Conservation (phyloP, 768 basidiomycete species). For the Austroboletus eburneus region DNA sequence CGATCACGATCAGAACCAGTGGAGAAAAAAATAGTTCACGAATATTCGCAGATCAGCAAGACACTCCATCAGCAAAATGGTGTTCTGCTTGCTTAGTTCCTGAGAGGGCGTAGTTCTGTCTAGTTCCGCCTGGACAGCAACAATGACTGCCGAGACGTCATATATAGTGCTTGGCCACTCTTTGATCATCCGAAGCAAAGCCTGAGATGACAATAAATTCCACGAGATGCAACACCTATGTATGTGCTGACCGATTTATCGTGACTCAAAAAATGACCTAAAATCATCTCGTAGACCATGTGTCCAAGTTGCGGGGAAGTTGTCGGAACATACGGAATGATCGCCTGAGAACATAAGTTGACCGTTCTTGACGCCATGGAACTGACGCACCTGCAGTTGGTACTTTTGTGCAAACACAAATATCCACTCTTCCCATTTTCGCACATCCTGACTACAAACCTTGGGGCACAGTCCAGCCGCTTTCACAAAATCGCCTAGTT, state of each 20-base stretch:
- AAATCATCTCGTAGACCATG: conserved; percentile 92
- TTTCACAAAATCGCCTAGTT: conserved; percentile 58
- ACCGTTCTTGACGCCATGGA: background rate
- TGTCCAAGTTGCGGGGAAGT: conserved; percentile 74
- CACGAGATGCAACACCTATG: background rate
- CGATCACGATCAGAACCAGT: conserved; percentile 1
- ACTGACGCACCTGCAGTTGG: conserved; percentile 62
- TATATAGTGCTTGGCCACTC: conserved; percentile 93
- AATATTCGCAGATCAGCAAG: conserved; percentile 76
- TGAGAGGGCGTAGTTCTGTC: conserved; percentile 52
- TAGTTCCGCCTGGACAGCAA: conserved; percentile 82
- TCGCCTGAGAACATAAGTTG: conserved; percentile 44
- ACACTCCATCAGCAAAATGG: conserved; percentile 84
- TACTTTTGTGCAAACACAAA: conserved; percentile 82
- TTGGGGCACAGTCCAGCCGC: conserved; percentile 83
- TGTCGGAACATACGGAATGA: conserved; percentile 88
- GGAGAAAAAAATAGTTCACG: background rate
- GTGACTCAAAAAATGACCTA: conserved; percentile 78
- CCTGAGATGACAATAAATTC: conserved; percentile 37
- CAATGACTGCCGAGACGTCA: conserved; percentile 79
- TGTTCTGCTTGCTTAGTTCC: conserved; percentile 41
- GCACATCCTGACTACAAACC: conserved; percentile 74
- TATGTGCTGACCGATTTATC: conserved; percentile 57
- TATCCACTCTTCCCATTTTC: conserved; percentile 95
- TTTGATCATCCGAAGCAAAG: conserved; percentile 71